Base-by-base conservation (phyloP, 1,284 basidiomycete genomes). In the Tylopilus sp. region DNA sequence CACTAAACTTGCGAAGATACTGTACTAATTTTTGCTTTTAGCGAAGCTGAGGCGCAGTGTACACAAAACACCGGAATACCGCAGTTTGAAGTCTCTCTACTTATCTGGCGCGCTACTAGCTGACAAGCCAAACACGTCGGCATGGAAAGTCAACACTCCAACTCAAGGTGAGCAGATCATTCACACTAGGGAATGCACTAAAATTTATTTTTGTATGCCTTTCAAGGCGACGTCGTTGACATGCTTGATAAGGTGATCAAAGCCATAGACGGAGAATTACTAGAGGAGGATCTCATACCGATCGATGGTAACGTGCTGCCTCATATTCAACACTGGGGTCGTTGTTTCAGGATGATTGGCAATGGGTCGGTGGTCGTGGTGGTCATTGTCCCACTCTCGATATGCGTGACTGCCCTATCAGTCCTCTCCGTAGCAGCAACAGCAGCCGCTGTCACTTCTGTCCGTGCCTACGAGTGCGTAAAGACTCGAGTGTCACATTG, bases 171-270 rank as follows among this genome's bases (percentile, higher is more conserved):
- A 59, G 38, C 7, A 36, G 36, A 8, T 36, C 36, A 6, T 36
- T 36, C 10, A 36, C 36, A 36, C 12, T 36, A 8, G 12, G 8
- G 36, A 8, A 36, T 36, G 9, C 12, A 13, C 4, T 36, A 13
- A 36, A 36, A 2, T 36, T 36, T 36, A 36, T 13, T 36, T 36
- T 36, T 36, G 9, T 36, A 13, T 2, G 12, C 7, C 3, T 13
- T 36, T 36, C 36, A 36, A 36, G 36, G 36, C 36, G 36, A 36
- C 36, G 36, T 36, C 36, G 7, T 26, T 36, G 32, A 29, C 7
- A 69, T 67, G 64, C 60, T 77, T 1, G 72, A 75, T 32, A 77
- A 73, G 53, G 61, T 78, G 75, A 69, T 75, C 60, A 66, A 63
- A n/a, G 58, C 66, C 0, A 47, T 78, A 33, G 74, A 75, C 16